Conservation (phyloP, 1,284 basidiomycete genomes). For the Cryptococcus sp. region DNA sequence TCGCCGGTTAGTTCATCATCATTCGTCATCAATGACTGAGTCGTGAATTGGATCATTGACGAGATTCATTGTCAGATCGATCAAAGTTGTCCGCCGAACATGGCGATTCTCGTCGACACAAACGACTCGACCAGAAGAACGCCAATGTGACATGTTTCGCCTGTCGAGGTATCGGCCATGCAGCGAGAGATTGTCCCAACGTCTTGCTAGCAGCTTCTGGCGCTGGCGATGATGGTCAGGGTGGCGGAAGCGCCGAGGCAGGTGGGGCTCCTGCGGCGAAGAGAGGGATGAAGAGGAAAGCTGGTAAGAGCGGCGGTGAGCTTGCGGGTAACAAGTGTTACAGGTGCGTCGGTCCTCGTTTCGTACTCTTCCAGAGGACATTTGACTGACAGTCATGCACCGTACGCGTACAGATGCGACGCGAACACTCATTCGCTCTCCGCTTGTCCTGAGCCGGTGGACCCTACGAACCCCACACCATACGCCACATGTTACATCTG, state of each 20-base stretch:
- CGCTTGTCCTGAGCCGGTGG: constrained; percentile 67
- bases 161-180: constrained; percentile 80
- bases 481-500: constrained; percentile 93
- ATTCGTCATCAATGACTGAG: not conserved
- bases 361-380: no score
- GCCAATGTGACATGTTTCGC: constrained; percentile 77
- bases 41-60: not conserved
- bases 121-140: constrained; percentile 65
- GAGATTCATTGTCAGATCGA: constrained; percentile 16
- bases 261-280: constrained; percentile 5
- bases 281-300: constrained; percentile 43
- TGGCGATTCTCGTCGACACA: constrained; percentile 66
- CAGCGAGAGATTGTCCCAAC: constrained; percentile 80
- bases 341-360: constrained; percentile 59
- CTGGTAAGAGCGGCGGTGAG: constrained; percentile 45
- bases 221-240: constrained; percentile 14
- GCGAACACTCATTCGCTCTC: constrained; percentile 76
- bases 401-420: constrained; percentile 66
- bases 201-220: constrained; percentile 43
- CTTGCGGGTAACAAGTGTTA: constrained; percentile 74
- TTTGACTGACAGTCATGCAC: not conserved
- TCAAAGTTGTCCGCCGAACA: constrained; percentile 28
- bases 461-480: constrained; percentile 72
- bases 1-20: constrained; percentile 43
- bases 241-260: constrained; percentile 26